Percentiles rank a stretch among this genome's conserved stretches.
These are phyloP conservation scores for Hericium coralloides DNA, from an alignment of 768 basidiomycete genomes.

Conservation along the genomic window DNA sequence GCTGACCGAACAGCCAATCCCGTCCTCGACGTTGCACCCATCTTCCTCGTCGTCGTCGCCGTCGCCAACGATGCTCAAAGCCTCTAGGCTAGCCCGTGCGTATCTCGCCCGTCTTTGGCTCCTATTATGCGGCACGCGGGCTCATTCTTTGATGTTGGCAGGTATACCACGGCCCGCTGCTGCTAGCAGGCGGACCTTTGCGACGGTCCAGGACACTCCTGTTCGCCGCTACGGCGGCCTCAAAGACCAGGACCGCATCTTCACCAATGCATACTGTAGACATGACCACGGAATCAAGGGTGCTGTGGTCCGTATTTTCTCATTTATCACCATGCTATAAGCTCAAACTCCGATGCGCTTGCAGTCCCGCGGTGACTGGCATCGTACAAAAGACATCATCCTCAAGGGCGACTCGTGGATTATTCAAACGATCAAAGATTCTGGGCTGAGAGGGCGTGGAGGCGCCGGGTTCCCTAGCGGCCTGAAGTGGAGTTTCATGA, in stretches of 20 bases:
- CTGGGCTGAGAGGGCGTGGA: conserved; percentile 89
- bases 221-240: conserved; percentile 88
- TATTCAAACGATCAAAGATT: conserved; percentile 92
- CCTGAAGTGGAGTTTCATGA: conserved; percentile 98
- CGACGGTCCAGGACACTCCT: conserved; percentile 77
- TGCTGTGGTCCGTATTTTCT: conserved; percentile 52
- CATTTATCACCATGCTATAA: not conserved
- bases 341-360: not conserved
- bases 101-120: not conserved
- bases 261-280: conserved; percentile 81
- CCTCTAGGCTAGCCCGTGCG: conserved; percentile 9
- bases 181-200: conserved; percentile 31
- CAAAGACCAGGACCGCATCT: conserved; percentile 91
- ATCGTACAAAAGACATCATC: conserved; percentile 93
- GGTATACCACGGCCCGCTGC: conserved; percentile 6
- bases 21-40: not conserved
- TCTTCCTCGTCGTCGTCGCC: conserved; percentile 1
- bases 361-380: conserved; percentile 95
- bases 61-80: conserved; percentile 10
- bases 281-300: conserved; percentile 94
- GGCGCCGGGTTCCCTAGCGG: conserved; percentile 97
- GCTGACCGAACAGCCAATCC: not conserved
- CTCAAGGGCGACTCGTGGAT: conserved; percentile 96
- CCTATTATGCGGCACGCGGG: not conserved
- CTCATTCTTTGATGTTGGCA: not conserved